Evolutionary conservation across 495 filamentous ascomycete genomes (phyloP).

Genomic region (Aspergillus bertholletiae): DNA sequence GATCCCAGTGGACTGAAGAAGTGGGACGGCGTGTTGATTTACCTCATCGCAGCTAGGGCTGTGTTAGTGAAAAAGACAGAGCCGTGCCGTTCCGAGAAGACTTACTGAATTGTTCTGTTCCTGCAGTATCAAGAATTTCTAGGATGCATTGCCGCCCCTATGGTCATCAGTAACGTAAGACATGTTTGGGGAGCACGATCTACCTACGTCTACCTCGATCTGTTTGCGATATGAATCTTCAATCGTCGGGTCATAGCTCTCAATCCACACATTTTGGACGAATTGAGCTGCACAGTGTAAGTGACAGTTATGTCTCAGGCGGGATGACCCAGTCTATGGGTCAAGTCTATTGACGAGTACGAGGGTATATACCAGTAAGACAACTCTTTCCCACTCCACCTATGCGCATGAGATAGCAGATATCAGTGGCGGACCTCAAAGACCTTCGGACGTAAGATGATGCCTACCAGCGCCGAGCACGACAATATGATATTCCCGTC

Average conservation of each 20-base stretch:
- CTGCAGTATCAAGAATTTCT: constrained; percentile 96
- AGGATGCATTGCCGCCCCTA: constrained; percentile 94
- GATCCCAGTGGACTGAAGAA: neutral
- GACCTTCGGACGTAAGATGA: constrained; percentile 11
- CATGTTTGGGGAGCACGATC: constrained; percentile 23
- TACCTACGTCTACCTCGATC: constrained; percentile 83
- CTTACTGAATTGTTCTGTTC: constrained; percentile 97
- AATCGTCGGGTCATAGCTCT: constrained; percentile 98
- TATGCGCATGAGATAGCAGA: constrained; percentile 29
- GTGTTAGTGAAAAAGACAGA: constrained; percentile 23
- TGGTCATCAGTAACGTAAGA: constrained; percentile 20
- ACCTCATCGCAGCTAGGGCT: constrained; percentile 65
- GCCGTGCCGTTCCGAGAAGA: constrained; percentile 5
- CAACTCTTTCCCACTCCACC: constrained; percentile 98
- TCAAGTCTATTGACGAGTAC: neutral
- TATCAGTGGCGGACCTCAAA: constrained; percentile 11
- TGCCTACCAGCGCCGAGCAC: constrained; percentile 79
- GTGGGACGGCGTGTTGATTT: constrained; percentile 19
- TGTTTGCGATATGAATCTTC: constrained; percentile 97
- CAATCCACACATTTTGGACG: constrained; percentile 98
- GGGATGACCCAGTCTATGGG: neutral
- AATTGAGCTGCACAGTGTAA: constrained; percentile 73
- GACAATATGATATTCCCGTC: constrained; percentile 88
- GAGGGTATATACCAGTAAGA: constrained; percentile 71
- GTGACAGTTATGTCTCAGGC: neutral